A percentile compares a stretch with the other conserved stretches of the same genome.
Evolutionary conservation across 805 yeast species (phyloP).

Genomic region (Teunomyces stri): DNA sequence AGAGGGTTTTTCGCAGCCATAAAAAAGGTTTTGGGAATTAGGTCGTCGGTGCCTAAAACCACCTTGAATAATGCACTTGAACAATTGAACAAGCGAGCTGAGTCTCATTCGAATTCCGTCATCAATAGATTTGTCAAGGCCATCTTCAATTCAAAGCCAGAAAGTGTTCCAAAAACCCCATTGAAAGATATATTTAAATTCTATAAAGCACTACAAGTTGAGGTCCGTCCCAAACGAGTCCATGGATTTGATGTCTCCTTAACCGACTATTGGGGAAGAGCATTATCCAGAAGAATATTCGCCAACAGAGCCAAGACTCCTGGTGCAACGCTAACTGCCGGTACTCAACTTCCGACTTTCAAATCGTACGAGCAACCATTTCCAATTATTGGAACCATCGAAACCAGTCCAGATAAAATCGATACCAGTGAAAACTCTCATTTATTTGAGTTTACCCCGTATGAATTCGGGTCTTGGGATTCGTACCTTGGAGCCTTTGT

Average conservation of each 20-base stretch:
- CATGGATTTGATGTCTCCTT: conserved; percentile 56
- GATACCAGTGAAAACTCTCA: conserved; percentile 37
- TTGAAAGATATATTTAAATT: conserved; percentile 35
- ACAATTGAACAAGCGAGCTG: neutral
- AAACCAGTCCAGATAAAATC: conserved; percentile 34
- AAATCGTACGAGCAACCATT: conserved; percentile 42
- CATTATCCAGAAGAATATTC: conserved; percentile 49
- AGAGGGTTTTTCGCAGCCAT: neutral
- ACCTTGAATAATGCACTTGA: neutral
- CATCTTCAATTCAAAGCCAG: neutral
- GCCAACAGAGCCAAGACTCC: conserved; percentile 32
- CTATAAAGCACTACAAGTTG: conserved; percentile 52
- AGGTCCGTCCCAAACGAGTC: conserved; percentile 50
- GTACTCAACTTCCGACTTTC: conserved; percentile 33
- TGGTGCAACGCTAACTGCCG: conserved; percentile 38
- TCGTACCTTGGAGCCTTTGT: conserved; percentile 43
- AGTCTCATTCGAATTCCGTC: neutral
- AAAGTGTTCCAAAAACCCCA: neutral
- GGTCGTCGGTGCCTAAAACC: neutral
- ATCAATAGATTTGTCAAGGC: neutral
- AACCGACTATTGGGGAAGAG: conserved; percentile 71
- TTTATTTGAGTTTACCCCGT: conserved; percentile 60
- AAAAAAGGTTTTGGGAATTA: neutral
- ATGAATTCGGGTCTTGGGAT: conserved; percentile 72
- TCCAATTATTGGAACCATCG: conserved; percentile 45